phyloP scores from a whole-genome alignment of 805 yeast species.

The Zygosaccharomyces siamensis region DNA sequence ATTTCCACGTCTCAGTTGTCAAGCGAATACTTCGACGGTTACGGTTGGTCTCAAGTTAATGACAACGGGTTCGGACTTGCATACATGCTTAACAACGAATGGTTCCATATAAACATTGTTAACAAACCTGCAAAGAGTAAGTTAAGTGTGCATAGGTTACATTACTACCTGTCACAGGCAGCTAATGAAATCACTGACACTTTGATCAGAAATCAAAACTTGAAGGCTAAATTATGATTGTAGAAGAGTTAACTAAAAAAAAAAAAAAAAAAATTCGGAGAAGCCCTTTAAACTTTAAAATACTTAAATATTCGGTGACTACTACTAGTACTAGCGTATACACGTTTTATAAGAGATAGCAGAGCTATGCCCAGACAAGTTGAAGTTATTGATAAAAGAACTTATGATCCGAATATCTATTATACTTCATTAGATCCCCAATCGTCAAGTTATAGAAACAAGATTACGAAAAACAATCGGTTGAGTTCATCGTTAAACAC shows the following conservation, averaged over 20 bases:
- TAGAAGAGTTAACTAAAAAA: neutral
- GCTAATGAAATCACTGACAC: slow-evolving; percentile 77
- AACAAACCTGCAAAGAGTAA: slow-evolving; percentile 42
- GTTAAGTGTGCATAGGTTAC: slow-evolving; percentile 40
- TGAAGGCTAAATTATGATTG: slow-evolving; percentile 18
- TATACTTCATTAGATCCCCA: slow-evolving; percentile 27
- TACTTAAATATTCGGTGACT: neutral
- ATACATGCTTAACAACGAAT: slow-evolving; percentile 82
- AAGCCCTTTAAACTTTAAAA: neutral
- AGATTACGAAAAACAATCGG: slow-evolving; percentile 15
- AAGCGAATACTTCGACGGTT: slow-evolving; percentile 78
- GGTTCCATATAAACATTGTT: slow-evolving; percentile 81
- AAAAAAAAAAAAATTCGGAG: neutral
- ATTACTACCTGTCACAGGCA: slow-evolving; percentile 64
- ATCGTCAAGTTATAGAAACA: slow-evolving; percentile 19
- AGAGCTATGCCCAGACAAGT: slow-evolving; percentile 12
- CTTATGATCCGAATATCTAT: slow-evolving; percentile 33
- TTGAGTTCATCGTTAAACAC: slow-evolving; percentile 11
- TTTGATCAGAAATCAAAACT: slow-evolving; percentile 32
- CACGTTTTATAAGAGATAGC: neutral
- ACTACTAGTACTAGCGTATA: slow-evolving; percentile 1
- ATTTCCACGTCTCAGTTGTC: slow-evolving; percentile 86
- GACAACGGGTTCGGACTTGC: slow-evolving; percentile 94
- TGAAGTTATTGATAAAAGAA: slow-evolving; percentile 33
- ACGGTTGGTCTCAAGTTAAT: slow-evolving; percentile 94